Percentiles rank a stretch among this genome's conserved stretches.
Evolutionary conservation across 768 basidiomycete genomes (phyloP).

Genomic region (Porphyrellus cyaneotinctus): DNA sequence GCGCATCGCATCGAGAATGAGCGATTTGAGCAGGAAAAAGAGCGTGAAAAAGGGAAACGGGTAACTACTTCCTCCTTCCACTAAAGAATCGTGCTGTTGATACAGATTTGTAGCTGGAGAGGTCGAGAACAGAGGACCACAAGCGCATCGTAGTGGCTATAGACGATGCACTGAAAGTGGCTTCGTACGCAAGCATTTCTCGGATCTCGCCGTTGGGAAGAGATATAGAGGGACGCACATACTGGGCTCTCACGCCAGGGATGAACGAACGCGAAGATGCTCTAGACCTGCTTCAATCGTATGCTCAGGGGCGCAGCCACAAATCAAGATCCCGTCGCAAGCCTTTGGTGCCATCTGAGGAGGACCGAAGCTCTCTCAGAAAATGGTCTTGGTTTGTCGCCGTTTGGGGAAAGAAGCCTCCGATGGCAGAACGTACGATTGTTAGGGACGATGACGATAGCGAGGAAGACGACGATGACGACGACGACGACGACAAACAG

Average conservation of each 20-base stretch:
- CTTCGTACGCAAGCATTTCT: conserved; percentile 40
- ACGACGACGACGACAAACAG: conserved; percentile 36
- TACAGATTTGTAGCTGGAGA: conserved; percentile 35
- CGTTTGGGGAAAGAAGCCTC: conserved; percentile 62
- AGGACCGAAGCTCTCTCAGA: conserved; percentile 49
- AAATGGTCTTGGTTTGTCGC: conserved; percentile 78
- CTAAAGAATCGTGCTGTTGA: conserved; percentile 2
- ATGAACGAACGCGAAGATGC: conserved; percentile 50
- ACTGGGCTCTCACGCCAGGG: conserved; percentile 64
- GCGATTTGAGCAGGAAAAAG: conserved; percentile 34
- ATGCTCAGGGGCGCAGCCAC: conserved; percentile 26
- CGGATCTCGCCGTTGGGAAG: conserved; percentile 64
- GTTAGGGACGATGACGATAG: conserved; percentile 23
- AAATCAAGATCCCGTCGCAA: conserved; percentile 38
- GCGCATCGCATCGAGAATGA: conserved; percentile 34
- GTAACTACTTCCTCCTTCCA: conserved; percentile 1
- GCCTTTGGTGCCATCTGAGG: conserved; percentile 37
- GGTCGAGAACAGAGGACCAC: conserved; percentile 44
- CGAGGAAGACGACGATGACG: conserved; percentile 31
- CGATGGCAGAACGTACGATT: conserved; percentile 23
- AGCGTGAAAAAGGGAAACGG: conserved; percentile 46
- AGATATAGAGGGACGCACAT: conserved; percentile 62
- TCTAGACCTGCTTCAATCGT: conserved; percentile 28
- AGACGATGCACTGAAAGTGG: conserved; percentile 54
- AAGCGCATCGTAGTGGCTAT: conserved; percentile 46